Percentiles rank a stretch among this genome's conserved stretches.
Conservation (phyloP, 306 rosid genomes). For the Prunus salicina region DNA sequence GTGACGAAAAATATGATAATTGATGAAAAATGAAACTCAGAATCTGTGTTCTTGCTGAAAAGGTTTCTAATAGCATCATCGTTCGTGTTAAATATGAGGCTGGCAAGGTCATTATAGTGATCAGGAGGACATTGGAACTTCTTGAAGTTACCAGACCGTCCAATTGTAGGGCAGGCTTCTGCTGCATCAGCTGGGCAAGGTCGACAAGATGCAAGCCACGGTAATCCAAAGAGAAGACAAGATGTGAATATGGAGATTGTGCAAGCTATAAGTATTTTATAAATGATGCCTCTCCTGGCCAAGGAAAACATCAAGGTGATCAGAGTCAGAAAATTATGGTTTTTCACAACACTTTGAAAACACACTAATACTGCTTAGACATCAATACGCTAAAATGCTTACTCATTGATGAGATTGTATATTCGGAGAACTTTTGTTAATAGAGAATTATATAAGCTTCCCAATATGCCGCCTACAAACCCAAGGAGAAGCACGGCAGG, state of each 20-base stretch:
- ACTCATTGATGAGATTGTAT: constrained; percentile 75
- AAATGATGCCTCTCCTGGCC: constrained; percentile 68
- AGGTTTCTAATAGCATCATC: constrained; percentile 92
- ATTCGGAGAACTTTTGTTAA: constrained; percentile 66
- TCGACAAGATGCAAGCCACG: constrained; percentile 79
- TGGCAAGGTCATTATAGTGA: constrained; percentile 92
- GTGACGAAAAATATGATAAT: constrained; percentile 58
- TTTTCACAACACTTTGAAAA: constrained; percentile 6
- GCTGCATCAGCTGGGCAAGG: constrained; percentile 68
- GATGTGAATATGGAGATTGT: constrained; percentile 77
- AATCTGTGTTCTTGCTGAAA: constrained; percentile 68
- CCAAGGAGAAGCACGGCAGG: constrained; percentile 78
- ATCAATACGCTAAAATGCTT: constrained; percentile 32
- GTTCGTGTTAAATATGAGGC: constrained; percentile 92
- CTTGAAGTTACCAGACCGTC: constrained; percentile 97
- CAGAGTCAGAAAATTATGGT: constrained; percentile 21
- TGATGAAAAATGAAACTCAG: constrained; percentile 61
- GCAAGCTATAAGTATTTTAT: constrained; percentile 70
- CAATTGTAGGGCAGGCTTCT: constrained; percentile 91
- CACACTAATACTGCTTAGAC: background rate
- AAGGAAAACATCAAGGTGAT: constrained; percentile 17
- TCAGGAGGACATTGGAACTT: constrained; percentile 79
- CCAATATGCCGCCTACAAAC: constrained; percentile 79
- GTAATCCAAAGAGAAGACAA: constrained; percentile 87
- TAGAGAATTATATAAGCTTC: constrained; percentile 74